Evolutionary conservation across 2,329 filamentous ascomycete genomes (phyloP).

Genomic region (Aspergillus sp.): DNA sequence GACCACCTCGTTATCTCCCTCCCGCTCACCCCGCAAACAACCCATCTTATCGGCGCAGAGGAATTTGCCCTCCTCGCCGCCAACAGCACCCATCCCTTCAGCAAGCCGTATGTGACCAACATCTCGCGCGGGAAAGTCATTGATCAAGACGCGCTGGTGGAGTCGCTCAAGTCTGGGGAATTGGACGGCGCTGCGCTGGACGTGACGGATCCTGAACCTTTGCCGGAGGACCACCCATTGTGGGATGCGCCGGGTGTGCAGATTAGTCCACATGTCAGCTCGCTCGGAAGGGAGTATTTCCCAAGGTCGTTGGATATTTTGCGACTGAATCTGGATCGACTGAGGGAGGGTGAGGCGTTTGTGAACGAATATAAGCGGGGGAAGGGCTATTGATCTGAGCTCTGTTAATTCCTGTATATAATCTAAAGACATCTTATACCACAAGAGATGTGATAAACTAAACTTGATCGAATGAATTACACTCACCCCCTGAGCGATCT

Average conservation of each 20-base stretch:
- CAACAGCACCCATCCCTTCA: constrained; percentile 18
- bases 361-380: constrained; percentile 57
- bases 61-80: constrained; percentile 51
- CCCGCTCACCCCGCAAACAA: constrained; percentile 52
- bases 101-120: constrained; percentile 59
- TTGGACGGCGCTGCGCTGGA: constrained; percentile 66
- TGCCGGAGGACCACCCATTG: constrained; percentile 60
- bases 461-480: too few species aligned
- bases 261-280: constrained; percentile 62
- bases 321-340: constrained; percentile 49
- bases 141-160: constrained; percentile 56
- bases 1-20: constrained; percentile 53
- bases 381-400: constrained; percentile 50
- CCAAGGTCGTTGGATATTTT: constrained; percentile 54
- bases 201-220: constrained; percentile 72
- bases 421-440: too few species aligned
- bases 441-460: too few species aligned
- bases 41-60: constrained; percentile 45
- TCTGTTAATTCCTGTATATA: too few species aligned
- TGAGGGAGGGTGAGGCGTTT: constrained; percentile 48
- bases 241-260: constrained; percentile 65
- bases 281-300: constrained; percentile 48
- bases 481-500: too few species aligned
- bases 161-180: constrained; percentile 49
- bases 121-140: constrained; percentile 62